Percentiles rank a stretch among this genome's conserved stretches.
These are phyloP conservation scores for Kokia cookei DNA, from an alignment of 441 rosid species.

Conservation along the genomic window DNA sequence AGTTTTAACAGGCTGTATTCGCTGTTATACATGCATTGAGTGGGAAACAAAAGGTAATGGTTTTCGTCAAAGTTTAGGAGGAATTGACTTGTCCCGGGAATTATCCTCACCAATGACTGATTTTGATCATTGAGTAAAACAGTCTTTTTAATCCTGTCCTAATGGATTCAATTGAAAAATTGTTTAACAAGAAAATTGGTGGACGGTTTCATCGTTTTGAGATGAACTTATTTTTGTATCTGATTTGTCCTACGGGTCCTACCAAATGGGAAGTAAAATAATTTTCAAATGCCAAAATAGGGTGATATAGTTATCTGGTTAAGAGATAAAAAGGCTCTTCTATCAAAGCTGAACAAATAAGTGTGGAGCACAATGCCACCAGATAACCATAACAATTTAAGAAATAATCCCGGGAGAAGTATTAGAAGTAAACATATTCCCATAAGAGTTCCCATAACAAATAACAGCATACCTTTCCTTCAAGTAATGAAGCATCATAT, in stretches of 20 bases:
- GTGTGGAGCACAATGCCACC: background rate
- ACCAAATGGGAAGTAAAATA: background rate
- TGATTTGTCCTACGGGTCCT: background rate
- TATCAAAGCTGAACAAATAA: background rate
- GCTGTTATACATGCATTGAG: background rate
- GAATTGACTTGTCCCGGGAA: background rate
- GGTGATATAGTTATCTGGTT: background rate
- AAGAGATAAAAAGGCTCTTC: background rate
- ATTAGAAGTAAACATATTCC: background rate
- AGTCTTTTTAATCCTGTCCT: background rate
- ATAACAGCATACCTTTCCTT: conserved; percentile 69
- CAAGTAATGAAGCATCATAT: conserved; percentile 84
- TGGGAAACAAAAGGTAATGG: background rate
- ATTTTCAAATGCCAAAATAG: background rate
- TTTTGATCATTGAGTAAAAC: background rate
- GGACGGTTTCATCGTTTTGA: background rate
- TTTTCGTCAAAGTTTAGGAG: background rate
- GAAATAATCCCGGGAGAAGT: background rate
- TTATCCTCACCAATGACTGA: background rate
- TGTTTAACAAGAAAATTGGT: background rate
- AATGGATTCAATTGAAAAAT: background rate
- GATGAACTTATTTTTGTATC: background rate
- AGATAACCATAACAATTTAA: background rate
- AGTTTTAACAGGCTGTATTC: background rate
- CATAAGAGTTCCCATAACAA: background rate